Evolutionary conservation across 106 monocot species (phyloP).

Genomic region (Dendrobium huoshanense): DNA sequence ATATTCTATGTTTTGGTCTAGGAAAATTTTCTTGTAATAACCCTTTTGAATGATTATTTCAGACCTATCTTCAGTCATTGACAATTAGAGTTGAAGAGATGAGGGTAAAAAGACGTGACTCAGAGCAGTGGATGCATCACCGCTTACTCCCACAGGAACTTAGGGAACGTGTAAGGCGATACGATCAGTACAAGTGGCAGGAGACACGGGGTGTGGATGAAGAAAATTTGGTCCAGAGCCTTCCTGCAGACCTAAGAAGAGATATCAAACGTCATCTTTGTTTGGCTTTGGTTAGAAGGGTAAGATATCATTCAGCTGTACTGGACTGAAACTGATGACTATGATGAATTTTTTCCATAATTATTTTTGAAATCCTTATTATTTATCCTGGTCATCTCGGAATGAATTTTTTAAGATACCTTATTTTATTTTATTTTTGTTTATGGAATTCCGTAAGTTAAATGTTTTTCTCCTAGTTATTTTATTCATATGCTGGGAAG

Average conservation of each 20-base stretch:
- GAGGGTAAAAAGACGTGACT: conserved; percentile 88
- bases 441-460: too few species aligned
- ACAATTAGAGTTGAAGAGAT: conserved; percentile 85
- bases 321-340: background rate
- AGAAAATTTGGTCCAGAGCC: conserved; percentile 63
- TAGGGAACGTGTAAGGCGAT: conserved; percentile 81
- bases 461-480: too few species aligned
- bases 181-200: conserved; percentile 96
- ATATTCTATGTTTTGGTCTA: background rate
- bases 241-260: conserved; percentile 68
- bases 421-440: background rate
- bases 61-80: conserved; percentile 91
- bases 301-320: conserved; percentile 2
- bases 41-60: conserved; percentile 11
- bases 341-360: background rate
- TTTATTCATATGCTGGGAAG: too few species aligned
- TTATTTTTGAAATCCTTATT: background rate
- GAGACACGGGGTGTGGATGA: conserved; percentile 95
- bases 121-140: conserved; percentile 99
- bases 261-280: conserved; percentile 82
- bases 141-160: conserved; percentile 80
- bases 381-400: background rate
- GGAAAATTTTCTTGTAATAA: background rate
- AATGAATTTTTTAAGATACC: background rate
- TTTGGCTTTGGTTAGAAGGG: conserved; percentile 61